These are phyloP conservation scores for Uronychia binucleata DNA, from an alignment of 73 alveolate genomes.

Conservation along the genomic window DNA sequence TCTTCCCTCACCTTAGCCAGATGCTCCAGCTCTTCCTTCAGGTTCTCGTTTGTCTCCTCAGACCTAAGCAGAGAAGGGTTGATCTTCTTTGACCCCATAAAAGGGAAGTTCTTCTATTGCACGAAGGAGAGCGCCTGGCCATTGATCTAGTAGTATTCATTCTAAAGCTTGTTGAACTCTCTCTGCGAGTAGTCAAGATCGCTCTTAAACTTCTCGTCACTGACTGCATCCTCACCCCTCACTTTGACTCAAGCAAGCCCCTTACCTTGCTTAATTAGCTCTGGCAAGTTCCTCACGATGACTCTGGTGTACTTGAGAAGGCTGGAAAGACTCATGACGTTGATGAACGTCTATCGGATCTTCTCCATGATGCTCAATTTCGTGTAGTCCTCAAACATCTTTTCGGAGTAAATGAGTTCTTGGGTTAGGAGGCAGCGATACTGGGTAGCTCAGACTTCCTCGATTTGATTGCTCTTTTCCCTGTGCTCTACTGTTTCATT, in stretches of 20 bases:
- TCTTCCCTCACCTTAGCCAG: neutral
- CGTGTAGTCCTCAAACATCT: neutral
- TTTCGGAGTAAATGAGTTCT: neutral
- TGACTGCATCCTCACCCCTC: neutral
- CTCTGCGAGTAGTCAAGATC: neutral
- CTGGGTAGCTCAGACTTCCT: neutral
- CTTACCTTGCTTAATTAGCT: neutral
- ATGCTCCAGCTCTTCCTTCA: neutral
- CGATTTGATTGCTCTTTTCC: neutral
- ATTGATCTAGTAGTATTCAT: neutral
- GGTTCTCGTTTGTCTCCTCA: neutral
- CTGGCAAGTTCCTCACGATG: neutral
- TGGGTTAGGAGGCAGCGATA: neutral
- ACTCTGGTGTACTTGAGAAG: neutral
- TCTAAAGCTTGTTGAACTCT: neutral
- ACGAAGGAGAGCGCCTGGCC: neutral
- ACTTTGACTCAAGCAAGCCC: neutral
- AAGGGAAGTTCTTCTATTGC: neutral
- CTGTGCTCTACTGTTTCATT: neutral
- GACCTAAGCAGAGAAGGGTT: neutral
- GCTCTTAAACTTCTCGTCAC: neutral
- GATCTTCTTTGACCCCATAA: neutral
- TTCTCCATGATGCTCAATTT: neutral
- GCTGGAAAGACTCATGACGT: neutral
- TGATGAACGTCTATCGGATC: neutral